phyloP scores from a whole-genome alignment of 805 yeast genomes.

The Komagataella pastoris region DNA sequence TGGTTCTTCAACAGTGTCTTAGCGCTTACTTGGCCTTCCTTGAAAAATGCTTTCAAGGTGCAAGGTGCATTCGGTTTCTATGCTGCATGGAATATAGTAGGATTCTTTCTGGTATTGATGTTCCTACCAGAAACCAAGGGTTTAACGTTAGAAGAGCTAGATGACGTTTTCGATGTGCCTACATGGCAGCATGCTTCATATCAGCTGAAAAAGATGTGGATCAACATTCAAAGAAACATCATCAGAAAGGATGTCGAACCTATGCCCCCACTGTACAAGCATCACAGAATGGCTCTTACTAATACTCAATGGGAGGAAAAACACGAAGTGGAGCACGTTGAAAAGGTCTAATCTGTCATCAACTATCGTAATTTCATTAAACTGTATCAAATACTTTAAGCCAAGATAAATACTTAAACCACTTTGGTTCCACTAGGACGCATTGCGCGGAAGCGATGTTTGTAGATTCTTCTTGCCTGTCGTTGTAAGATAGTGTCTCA shows the following conservation, averaged over 20 bases:
- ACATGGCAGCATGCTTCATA: constrained; percentile 37
- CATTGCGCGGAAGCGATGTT: constrained; percentile 47
- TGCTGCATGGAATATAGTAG: constrained; percentile 72
- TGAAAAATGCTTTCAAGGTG: constrained; percentile 50
- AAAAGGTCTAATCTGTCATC: constrained; percentile 10
- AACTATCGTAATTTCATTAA: not conserved
- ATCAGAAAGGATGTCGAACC: constrained; percentile 32
- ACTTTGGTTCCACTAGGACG: constrained; percentile 72
- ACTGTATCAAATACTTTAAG: not conserved
- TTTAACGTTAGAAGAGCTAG: constrained; percentile 64
- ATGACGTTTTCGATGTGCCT: constrained; percentile 58
- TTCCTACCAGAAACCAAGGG: constrained; percentile 63
- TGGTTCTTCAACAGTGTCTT: constrained; percentile 64
- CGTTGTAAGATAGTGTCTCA: constrained; percentile 29
- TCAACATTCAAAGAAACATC: constrained; percentile 32
- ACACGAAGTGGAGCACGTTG: constrained; percentile 34
- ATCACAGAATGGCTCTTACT: constrained; percentile 47
- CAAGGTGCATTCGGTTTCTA: constrained; percentile 86
- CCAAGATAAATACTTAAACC: constrained; percentile 55
- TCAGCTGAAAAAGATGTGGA: constrained; percentile 24
- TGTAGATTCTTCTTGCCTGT: constrained; percentile 3
- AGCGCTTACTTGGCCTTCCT: constrained; percentile 71
- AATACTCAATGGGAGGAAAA: constrained; percentile 50
- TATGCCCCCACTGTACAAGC: constrained; percentile 41
- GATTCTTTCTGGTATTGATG: constrained; percentile 59